These are phyloP conservation scores for Chalciporus chontae DNA, from an alignment of 768 basidiomycete genomes.

Conservation along the genomic window DNA sequence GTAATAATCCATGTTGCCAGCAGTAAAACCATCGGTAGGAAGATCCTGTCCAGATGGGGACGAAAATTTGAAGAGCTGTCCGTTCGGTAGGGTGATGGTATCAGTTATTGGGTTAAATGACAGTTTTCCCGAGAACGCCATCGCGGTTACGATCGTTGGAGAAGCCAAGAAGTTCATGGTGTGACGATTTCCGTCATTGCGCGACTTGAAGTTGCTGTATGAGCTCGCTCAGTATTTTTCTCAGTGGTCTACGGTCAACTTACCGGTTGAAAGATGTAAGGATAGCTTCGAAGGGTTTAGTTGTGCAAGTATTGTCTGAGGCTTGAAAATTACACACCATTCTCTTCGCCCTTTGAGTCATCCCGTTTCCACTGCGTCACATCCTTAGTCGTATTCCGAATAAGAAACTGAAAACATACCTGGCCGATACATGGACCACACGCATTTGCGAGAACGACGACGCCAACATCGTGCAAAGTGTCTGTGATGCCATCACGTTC, in stretches of 20 bases:
- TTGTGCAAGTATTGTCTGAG: background rate
- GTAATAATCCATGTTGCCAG: conserved; percentile 71
- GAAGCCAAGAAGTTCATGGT: conserved; percentile 99
- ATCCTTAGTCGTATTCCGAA: conserved; percentile 5
- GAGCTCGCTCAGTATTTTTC: conserved; percentile 1
- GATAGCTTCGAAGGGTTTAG: conserved; percentile 57
- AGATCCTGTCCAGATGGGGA: conserved; percentile 85
- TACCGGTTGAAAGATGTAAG: conserved; percentile 94
- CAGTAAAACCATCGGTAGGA: conserved; percentile 77
- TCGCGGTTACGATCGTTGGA: conserved; percentile 94
- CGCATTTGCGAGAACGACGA: conserved; percentile 91
- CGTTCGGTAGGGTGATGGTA: conserved; percentile 60
- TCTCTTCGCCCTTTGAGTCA: conserved; percentile 84
- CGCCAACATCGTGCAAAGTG: conserved; percentile 85
- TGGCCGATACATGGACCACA: conserved; percentile 99
- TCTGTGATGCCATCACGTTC: conserved; percentile 88
- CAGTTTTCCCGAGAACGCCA: conserved; percentile 92
- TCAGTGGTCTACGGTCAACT: conserved; percentile 24
- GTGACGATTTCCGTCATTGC: conserved; percentile 91
- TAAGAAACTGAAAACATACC: conserved; percentile 35
- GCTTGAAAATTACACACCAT: conserved; percentile 51
- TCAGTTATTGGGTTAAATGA: conserved; percentile 94
- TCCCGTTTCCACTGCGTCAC: conserved; percentile 81
- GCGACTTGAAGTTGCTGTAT: conserved; percentile 76
- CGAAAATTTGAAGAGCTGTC: conserved; percentile 76